phyloP scores from a whole-genome alignment of 768 basidiomycete genomes.

The Termitomyces sp. region DNA sequence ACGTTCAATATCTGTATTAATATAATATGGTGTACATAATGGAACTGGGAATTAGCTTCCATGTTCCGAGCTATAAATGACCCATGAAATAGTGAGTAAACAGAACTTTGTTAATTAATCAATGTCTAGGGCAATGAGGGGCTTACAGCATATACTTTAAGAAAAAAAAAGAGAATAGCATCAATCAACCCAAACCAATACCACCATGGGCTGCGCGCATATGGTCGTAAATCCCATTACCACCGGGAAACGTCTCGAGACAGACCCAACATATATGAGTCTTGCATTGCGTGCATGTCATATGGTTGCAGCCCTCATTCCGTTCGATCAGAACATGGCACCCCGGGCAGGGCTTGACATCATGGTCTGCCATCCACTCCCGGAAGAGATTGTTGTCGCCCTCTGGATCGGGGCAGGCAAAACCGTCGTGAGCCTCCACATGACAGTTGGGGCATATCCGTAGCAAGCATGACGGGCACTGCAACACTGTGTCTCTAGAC shows the following conservation, averaged over 20 bases:
- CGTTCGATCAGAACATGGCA: slow-evolving; percentile 72
- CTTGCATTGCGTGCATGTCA: slow-evolving; percentile 70
- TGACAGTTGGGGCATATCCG: slow-evolving; percentile 66
- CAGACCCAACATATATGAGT: slow-evolving; percentile 84
- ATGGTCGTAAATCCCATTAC: slow-evolving; percentile 72
- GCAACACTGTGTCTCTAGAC: slow-evolving; percentile 43
- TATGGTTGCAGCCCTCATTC: slow-evolving; percentile 75
- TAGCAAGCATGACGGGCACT: slow-evolving; percentile 66
- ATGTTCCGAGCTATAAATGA: background rate
- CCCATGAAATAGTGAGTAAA: background rate
- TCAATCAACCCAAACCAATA: slow-evolving; percentile 36
- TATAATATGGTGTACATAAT: background rate
- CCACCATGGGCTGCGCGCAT: slow-evolving; percentile 67
- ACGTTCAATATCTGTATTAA: background rate
- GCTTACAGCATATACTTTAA: no score
- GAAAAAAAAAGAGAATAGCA: background rate
- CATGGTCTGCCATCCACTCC: slow-evolving; percentile 56
- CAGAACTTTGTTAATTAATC: background rate
- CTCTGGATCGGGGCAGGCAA: slow-evolving; percentile 57
- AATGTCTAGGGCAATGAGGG: no score
- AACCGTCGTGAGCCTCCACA: slow-evolving; percentile 53
- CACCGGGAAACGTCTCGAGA: slow-evolving; percentile 59
- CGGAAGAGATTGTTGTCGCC: slow-evolving; percentile 53
- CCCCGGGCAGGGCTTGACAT: slow-evolving; percentile 71
- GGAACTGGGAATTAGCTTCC: background rate